phyloP scores from a whole-genome alignment of 768 basidiomycete genomes.

The Psilocybe cyanescens region DNA sequence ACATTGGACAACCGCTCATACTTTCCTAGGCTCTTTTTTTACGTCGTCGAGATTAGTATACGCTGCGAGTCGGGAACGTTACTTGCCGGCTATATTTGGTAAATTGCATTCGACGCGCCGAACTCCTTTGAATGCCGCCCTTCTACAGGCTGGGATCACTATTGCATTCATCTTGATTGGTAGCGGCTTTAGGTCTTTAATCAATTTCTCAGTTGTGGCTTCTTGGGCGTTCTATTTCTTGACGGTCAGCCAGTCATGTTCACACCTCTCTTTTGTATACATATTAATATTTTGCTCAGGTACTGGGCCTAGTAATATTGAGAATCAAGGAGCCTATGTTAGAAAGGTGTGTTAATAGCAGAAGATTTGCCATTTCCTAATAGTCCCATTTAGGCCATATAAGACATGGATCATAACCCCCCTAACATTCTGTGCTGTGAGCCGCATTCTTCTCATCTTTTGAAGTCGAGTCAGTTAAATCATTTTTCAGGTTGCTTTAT shows the following conservation, averaged over 20 bases:
- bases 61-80: slow-evolving; percentile 86
- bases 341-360: slow-evolving; percentile 57
- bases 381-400: slow-evolving; percentile 71
- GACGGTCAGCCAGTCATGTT: slow-evolving; percentile 53
- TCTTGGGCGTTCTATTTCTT: slow-evolving; percentile 89
- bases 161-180: slow-evolving; percentile 82
- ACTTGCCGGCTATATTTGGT: slow-evolving; percentile 85
- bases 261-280: background rate
- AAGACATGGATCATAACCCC: slow-evolving; percentile 92
- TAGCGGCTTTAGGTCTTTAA: slow-evolving; percentile 85
- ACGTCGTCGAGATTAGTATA: slow-evolving; percentile 86
- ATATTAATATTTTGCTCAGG: slow-evolving; percentile 43
- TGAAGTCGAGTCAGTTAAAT: background rate
- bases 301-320: slow-evolving; percentile 85
- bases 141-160: slow-evolving; percentile 77
- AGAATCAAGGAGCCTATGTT: slow-evolving; percentile 90
- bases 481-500: slow-evolving; percentile 73
- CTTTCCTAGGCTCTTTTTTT: slow-evolving; percentile 61
- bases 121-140: slow-evolving; percentile 89
- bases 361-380: background rate
- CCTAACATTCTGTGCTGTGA: slow-evolving; percentile 83
- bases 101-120: slow-evolving; percentile 71
- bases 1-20: slow-evolving; percentile 11
- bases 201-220: slow-evolving; percentile 89
- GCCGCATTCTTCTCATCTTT: slow-evolving; percentile 26